phyloP scores from a whole-genome alignment of 345 rosid species.

The Linum trigynum region DNA sequence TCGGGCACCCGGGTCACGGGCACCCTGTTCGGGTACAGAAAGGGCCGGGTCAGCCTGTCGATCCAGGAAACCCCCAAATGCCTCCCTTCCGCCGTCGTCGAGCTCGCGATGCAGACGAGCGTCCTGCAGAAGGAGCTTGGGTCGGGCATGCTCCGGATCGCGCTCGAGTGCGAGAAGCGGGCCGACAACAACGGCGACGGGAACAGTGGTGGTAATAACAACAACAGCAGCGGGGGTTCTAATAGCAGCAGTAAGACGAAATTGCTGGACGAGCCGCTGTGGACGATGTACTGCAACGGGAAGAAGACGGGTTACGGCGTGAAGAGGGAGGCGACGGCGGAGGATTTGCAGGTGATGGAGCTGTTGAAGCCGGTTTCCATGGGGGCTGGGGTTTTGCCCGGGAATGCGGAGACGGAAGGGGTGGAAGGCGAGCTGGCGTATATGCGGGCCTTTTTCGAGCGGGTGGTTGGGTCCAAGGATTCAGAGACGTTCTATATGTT shows the following conservation, averaged over 20 bases:
- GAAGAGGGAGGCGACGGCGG: conserved; percentile 54
- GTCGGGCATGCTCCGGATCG: conserved; percentile 35
- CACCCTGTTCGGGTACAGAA: conserved; percentile 41
- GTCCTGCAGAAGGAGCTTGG: conserved; percentile 34
- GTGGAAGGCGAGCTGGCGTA: conserved; percentile 68
- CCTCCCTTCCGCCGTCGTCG: conserved; percentile 31
- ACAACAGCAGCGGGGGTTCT: conserved; percentile 31
- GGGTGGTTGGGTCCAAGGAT: conserved; percentile 74
- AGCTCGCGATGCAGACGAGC: conserved; percentile 35
- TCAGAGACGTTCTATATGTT: conserved; percentile 75
- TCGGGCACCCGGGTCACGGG: conserved; percentile 28
- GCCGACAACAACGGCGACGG: conserved; percentile 16
- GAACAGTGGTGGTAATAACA: conserved; percentile 20
- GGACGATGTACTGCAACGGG: conserved; percentile 81
- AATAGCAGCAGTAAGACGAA: conserved; percentile 37
- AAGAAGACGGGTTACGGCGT: conserved; percentile 65
- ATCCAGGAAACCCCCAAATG: conserved; percentile 34
- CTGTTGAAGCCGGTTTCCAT: conserved; percentile 62
- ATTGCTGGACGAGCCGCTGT: conserved; percentile 57
- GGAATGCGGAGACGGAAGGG: conserved; percentile 51
- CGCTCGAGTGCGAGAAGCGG: conserved; percentile 38
- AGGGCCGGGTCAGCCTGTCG: conserved; percentile 32
- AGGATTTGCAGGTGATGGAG: conserved; percentile 73
- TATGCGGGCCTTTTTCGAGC: conserved; percentile 69
- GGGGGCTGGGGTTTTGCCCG: conserved; percentile 86